Percentiles rank a stretch among this genome's conserved stretches.
Conservation (phyloP, 805 yeast genomes). For the Hanseniaspora thailandica region DNA sequence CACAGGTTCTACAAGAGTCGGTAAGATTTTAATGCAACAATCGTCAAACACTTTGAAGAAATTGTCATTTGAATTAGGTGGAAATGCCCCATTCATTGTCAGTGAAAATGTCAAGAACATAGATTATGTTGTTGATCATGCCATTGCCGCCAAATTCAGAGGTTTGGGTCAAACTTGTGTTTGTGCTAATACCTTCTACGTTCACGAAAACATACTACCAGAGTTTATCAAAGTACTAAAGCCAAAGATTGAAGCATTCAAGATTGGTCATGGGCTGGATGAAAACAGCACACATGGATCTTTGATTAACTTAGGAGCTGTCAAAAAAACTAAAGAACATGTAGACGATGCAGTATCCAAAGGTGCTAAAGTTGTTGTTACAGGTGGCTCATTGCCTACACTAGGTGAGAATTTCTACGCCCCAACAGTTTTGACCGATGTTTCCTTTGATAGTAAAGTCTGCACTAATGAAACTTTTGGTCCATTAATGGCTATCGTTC, state of each 20-base stretch:
- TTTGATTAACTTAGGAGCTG: conserved; percentile 40
- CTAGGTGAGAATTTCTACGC: conserved; percentile 42
- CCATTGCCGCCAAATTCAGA: conserved; percentile 47
- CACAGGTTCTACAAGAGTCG: conserved; percentile 55
- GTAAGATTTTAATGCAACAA: conserved; percentile 48
- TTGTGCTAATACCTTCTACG: conserved; percentile 49
- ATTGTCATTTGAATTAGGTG: conserved; percentile 53
- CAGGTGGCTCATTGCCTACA: conserved; percentile 43
- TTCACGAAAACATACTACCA: conserved; percentile 41
- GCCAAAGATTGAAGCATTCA: conserved; percentile 36
- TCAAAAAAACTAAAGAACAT: conserved; percentile 45
- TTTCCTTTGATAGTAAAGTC: conserved; percentile 40
- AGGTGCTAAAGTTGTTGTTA: conserved; percentile 41
- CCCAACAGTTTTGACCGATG: conserved; percentile 44
- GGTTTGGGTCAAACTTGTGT: conserved; percentile 58
- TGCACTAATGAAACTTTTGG: conserved; percentile 53
- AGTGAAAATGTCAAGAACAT: conserved; percentile 32
- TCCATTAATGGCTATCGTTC: conserved; percentile 47
- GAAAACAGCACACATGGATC: conserved; percentile 44
- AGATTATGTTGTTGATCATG: conserved; percentile 42
- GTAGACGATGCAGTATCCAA: conserved; percentile 40
- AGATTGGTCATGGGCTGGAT: conserved; percentile 47
- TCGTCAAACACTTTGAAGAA: conserved; percentile 48
- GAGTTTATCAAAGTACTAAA: conserved; percentile 37
- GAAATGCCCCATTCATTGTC: conserved; percentile 54